These are phyloP conservation scores for Lepidium sativum DNA, from an alignment of 345 rosid genomes.

Conservation along the genomic window DNA sequence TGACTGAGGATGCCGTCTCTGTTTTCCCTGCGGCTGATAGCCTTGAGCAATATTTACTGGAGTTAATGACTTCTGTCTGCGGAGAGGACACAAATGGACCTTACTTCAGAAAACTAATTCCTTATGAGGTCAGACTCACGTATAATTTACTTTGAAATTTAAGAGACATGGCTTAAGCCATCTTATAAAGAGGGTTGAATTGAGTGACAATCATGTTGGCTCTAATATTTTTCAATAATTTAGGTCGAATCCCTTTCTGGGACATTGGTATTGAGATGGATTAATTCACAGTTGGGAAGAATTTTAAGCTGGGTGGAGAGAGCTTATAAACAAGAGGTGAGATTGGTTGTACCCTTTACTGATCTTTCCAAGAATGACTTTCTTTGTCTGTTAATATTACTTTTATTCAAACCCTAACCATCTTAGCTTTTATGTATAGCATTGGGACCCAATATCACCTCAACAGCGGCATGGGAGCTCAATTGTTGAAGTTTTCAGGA, in stretches of 20 bases:
- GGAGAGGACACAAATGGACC: constrained; percentile 55
- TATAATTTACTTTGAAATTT: background rate
- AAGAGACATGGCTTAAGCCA: constrained; percentile 4
- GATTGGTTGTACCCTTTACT: background rate
- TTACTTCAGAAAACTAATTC: constrained; percentile 54
- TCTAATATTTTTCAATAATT: background rate
- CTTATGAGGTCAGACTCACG: constrained; percentile 59
- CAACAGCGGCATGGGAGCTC: constrained; percentile 95
- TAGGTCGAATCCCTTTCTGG: constrained; percentile 91
- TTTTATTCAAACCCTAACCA: constrained; percentile 1
- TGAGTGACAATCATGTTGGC: background rate
- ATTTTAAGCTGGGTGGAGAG: constrained; percentile 93
- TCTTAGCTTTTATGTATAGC: constrained; percentile 35
- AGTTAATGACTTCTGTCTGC: constrained; percentile 49
- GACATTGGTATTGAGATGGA: constrained; percentile 89
- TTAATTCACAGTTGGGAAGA: constrained; percentile 86
- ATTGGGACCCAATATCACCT: constrained; percentile 90
- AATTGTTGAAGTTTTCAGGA: constrained; percentile 89
- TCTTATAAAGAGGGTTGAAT: background rate
- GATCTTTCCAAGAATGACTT: background rate
- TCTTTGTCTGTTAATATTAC: background rate
- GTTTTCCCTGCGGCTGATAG: constrained; percentile 88
- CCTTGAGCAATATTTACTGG: constrained; percentile 76
- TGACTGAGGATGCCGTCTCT: constrained; percentile 87
- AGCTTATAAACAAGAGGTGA: constrained; percentile 89